phyloP scores from a whole-genome alignment of 495 filamentous ascomycete species.

The Hypomontagnella monticulosa region DNA sequence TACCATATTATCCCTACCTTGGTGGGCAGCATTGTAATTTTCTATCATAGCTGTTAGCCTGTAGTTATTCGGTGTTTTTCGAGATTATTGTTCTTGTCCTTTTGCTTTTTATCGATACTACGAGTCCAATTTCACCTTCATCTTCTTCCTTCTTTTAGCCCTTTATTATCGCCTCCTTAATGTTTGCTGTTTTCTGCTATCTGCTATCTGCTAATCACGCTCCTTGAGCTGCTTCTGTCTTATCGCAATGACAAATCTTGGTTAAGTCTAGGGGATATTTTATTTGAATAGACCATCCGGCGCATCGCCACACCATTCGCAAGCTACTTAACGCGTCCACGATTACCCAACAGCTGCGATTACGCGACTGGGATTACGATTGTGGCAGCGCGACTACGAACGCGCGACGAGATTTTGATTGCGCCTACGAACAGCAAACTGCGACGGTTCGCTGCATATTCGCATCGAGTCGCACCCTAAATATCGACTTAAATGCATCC shows the following conservation, averaged over 20 bases:
- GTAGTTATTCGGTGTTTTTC: conserved; percentile 21
- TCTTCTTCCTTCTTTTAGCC: conserved; percentile 4
- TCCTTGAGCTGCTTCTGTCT: neutral
- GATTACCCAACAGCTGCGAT: neutral
- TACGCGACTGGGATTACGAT: neutral
- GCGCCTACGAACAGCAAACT: conserved; percentile 2
- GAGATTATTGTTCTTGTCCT: neutral
- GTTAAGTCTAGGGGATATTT: conserved; percentile 1
- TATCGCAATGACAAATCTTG: conserved; percentile 10
- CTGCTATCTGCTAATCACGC: neutral
- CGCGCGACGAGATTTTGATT: conserved; percentile 5
- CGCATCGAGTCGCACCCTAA: conserved; percentile 14
- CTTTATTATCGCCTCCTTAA: conserved; percentile 13
- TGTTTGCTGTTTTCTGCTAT: neutral
- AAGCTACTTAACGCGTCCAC: conserved; percentile 8
- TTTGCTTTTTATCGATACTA: conserved; percentile 6
- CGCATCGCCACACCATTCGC: neutral
- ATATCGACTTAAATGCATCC: conserved; percentile 31
- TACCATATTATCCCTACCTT: conserved; percentile 10
- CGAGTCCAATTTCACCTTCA: no score
- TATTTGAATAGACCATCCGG: neutral
- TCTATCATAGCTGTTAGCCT: conserved; percentile 17
- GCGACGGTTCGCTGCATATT: neutral
- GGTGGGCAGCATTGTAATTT: conserved; percentile 24
- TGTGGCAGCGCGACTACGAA: neutral